Evolutionary conservation across 2,329 filamentous ascomycete species (phyloP).

Genomic region (Lasiodiplodia hormozganensis): DNA sequence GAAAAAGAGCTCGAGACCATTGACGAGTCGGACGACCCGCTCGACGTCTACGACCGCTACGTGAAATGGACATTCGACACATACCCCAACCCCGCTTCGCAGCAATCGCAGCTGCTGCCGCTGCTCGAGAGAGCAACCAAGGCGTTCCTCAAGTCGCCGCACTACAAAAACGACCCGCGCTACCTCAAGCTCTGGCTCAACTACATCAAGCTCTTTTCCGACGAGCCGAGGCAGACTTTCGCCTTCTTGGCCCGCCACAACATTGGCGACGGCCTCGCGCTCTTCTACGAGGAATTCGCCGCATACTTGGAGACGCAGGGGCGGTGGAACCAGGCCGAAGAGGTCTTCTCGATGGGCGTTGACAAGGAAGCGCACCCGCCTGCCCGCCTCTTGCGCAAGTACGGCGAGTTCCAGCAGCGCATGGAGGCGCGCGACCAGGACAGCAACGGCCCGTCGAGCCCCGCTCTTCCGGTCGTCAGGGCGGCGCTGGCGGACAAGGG

Average conservation of each 20-base stretch:
- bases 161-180: constrained; percentile 94
- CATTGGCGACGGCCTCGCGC: constrained; percentile 83
- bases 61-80: constrained; percentile 96
- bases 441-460: constrained; percentile 75
- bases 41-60: constrained; percentile 95
- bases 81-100: constrained; percentile 91
- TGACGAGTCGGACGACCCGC: constrained; percentile 88
- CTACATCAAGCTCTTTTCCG: constrained; percentile 92
- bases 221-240: constrained; percentile 91
- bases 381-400: constrained; percentile 84
- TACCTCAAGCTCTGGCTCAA: constrained; percentile 94
- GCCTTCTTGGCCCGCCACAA: constrained; percentile 87
- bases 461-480: constrained; percentile 82
- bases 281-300: constrained; percentile 98
- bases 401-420: constrained; percentile 86
- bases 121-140: constrained; percentile 94
- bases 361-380: constrained; percentile 85
- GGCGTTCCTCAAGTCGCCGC: constrained; percentile 79
- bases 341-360: constrained; percentile 89
- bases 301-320: constrained; percentile 86
- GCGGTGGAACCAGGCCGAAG: constrained; percentile 88
- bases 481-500: constrained; percentile 85
- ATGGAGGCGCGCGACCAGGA: constrained; percentile 71
- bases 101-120: constrained; percentile 86
- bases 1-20: constrained; percentile 82